Evolutionary conservation across 164 flowering plant genomes (phyloP), one percentile per base, ranked within the genome.

Genomic region (Aristolochia californica): DNA sequence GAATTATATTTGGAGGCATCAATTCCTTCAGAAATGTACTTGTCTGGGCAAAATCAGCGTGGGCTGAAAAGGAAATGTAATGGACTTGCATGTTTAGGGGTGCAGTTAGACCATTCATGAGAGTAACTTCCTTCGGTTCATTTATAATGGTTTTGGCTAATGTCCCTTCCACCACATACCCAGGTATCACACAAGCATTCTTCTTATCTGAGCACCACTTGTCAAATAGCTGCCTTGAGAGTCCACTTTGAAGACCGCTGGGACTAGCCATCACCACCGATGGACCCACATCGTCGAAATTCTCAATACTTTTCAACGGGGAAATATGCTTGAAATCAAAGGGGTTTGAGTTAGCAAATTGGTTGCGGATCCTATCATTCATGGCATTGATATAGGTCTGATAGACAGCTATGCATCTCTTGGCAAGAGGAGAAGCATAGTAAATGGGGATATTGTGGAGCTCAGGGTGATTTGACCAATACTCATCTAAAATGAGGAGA

Each of bases 221-320:
- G 53, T 93, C 99, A 66, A 93, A 93, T 17, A 93, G 75, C 65
- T 93, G 97, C 45, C 99, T 61, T 15, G 99, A 93, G 43, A 93
- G 54, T 23, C 99, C 99, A 62, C 97, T 89, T 65, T 93, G 97
- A 45, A 93, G 85, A 0, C 93, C 83, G 71, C 91, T 64, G 2
- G 96, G 99, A 61, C 90, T 89, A 17, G 99, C 99, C 97, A 93
- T 89, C 68, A 93, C 99, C 47, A 93, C 99, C 2, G 90, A 90
- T 1, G 97, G 99, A 17, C 96, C 97, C 2, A 85, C 84, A 67
- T 93, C 99, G 44, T 78, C 73, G 55, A 93, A 93, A 69, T 75
- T 72, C 44, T 93, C 97, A 57, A 87, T 82, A 75, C 90, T 85
- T 66, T 81, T 89, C 47, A 93, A 56, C 0, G 96, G 77, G 1